Base-by-base conservation (phyloP, 768 basidiomycete genomes). In the Mrakia hoshinonis region DNA sequence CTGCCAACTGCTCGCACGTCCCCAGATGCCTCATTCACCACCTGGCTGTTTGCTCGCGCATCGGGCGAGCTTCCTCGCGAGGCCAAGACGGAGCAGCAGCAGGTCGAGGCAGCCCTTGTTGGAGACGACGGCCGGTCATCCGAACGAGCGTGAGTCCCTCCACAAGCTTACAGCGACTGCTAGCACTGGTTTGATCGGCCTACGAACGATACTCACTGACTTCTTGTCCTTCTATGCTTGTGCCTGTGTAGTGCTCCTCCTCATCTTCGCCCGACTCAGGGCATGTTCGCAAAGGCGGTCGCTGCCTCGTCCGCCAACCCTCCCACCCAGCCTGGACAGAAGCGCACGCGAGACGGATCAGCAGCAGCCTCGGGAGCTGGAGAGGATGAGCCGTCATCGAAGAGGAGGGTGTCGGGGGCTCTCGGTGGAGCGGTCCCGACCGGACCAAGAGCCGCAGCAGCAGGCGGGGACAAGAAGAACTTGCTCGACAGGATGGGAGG, bases 31-130 rank as follows among this genome's bases (percentile, higher is more conserved):
- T 86, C 83, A 70, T 95, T 96, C 80, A 92, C 91, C 39, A 87
- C 89, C 69, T 95, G 92, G 92, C 81, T 96, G 26, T 96, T 95
- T 77, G 80, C 81, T 43, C 89, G 90, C 78, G 90, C 89, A 26
- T 60, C 63, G 1, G 51, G 39, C 39, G 61, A 67, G 13, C 58
- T 29, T n/a, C 26, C 62, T n/a, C 24, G 68, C 10, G 10, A 51
- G 22, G 22, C 51, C 69, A 47, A 67, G 10, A 66, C 72, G 20
- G 60, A 55, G 24, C 36, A 29, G 24, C 71, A 34, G 34, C 63
- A 43, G 43, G 48, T 54, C 46, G 47, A 55, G 29, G 34, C 60
- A 31, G 47, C 34, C 26, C 31, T 13, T 31, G 48, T 34, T 20
- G 52, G 9, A 10, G 49, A 51, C 49, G 20, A 20, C 31, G 31